Evolutionary conservation across 2,329 filamentous ascomycete species (phyloP).

Genomic region (Xylaria sp.): DNA sequence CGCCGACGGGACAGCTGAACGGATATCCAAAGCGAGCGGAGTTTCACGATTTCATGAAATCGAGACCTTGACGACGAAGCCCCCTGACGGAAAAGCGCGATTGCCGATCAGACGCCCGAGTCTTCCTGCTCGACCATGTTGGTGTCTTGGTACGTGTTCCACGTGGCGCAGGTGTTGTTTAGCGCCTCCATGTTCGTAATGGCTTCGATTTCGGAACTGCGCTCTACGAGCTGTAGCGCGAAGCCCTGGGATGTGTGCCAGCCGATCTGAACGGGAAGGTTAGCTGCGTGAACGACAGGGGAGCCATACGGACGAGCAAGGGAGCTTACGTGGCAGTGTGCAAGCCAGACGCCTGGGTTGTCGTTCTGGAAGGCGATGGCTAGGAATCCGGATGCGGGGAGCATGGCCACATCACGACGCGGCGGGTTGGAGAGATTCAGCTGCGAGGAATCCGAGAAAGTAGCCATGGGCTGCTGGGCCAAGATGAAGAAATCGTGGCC

Average conservation of each 20-base stretch:
- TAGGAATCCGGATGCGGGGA: slow-evolving; percentile 59
- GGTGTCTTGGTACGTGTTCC: slow-evolving; percentile 46
- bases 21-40: slow-evolving; percentile 13
- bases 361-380: slow-evolving; percentile 62
- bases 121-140: slow-evolving; percentile 47
- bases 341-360: slow-evolving; percentile 63
- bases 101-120: slow-evolving; percentile 48
- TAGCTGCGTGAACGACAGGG: background rate
- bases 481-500: slow-evolving; percentile 58
- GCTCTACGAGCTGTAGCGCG: slow-evolving; percentile 62
- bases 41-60: background rate
- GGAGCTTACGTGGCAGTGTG: slow-evolving; percentile 48
- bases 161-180: slow-evolving; percentile 44
- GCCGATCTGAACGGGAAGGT: slow-evolving; percentile 52
- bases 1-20: slow-evolving; percentile 7
- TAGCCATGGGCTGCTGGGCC: slow-evolving; percentile 47
- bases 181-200: slow-evolving; percentile 39
- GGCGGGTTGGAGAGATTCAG: slow-evolving; percentile 57
- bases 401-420: slow-evolving; percentile 60
- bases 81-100: background rate
- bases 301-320: background rate
- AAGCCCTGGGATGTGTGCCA: slow-evolving; percentile 63
- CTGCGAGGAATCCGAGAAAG: slow-evolving; percentile 44
- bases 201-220: slow-evolving; percentile 45
- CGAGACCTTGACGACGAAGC: background rate